These are phyloP conservation scores for Thalassiosira ordinaria DNA, from an alignment of 352 stramenopile genomes.

Conservation along the genomic window DNA sequence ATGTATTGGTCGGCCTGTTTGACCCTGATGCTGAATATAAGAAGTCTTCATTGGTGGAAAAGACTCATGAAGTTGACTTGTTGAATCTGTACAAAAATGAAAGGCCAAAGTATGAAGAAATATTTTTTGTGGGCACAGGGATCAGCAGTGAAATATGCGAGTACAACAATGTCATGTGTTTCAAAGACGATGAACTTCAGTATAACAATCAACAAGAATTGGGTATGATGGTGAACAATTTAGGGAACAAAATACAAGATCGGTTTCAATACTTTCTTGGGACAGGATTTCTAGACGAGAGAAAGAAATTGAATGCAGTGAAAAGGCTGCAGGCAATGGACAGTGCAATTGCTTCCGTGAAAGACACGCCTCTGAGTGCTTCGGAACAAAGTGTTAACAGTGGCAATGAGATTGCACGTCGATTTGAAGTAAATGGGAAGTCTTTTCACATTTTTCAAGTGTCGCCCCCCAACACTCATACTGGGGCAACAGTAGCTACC, in stretches of 20 bases:
- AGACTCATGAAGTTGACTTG: slow-evolving; percentile 41
- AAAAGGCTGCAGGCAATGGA: slow-evolving; percentile 34
- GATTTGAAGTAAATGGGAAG: slow-evolving; percentile 40
- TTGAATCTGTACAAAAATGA: slow-evolving; percentile 55
- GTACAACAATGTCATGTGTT: slow-evolving; percentile 53
- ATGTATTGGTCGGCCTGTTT: slow-evolving; percentile 35
- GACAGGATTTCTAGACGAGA: slow-evolving; percentile 19
- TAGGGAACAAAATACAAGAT: slow-evolving; percentile 36
- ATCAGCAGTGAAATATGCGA: slow-evolving; percentile 32
- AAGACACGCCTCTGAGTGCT: neutral
- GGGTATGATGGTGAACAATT: slow-evolving; percentile 37
- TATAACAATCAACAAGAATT: slow-evolving; percentile 47
- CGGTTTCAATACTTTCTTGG: slow-evolving; percentile 33
- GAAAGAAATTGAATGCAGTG: slow-evolving; percentile 12
- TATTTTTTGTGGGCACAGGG: slow-evolving; percentile 53
- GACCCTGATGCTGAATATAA: slow-evolving; percentile 45
- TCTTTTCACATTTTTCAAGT: slow-evolving; percentile 53
- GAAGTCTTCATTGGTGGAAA: slow-evolving; percentile 44
- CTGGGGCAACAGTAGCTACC: slow-evolving; percentile 20
- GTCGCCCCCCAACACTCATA: slow-evolving; percentile 31
- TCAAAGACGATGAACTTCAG: slow-evolving; percentile 46
- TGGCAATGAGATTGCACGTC: neutral
- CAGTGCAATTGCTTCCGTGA: slow-evolving; percentile 12
- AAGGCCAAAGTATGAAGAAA: slow-evolving; percentile 49
- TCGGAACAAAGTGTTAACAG: neutral